Percentiles rank a stretch among this genome's conserved stretches.
Conservation (phyloP, 2,329 filamentous ascomycete genomes). For the Neonectria sp. region DNA sequence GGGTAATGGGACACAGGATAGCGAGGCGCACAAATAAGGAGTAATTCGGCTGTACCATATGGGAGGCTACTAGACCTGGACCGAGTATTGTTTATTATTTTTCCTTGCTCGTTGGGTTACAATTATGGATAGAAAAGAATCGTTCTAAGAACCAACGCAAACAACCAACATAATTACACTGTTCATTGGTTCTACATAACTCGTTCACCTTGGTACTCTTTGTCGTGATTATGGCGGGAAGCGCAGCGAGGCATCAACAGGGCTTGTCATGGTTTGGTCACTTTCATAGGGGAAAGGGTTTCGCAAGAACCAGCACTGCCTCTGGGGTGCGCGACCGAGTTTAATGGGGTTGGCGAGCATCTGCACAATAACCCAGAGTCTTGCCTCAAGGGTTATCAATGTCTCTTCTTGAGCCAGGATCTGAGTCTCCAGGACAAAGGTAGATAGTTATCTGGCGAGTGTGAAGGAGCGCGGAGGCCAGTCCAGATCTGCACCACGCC, state of each 20-base stretch:
- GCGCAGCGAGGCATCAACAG: not conserved
- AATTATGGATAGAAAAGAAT: constrained; percentile 37
- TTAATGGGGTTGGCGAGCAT: not conserved
- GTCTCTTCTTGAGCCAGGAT: not conserved
- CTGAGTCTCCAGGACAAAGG: not conserved
- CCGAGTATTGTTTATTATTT: constrained; percentile 37
- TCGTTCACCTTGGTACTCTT: too few relatives aligned
- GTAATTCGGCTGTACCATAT: constrained; percentile 39
- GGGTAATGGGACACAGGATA: constrained; percentile 34
- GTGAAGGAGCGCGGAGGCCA: not conserved
- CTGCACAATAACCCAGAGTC: not conserved
- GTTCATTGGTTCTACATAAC: not conserved
- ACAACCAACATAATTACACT: constrained; percentile 29
- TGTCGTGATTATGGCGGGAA: not conserved
- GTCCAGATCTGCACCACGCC: not conserved
- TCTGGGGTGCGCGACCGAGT: constrained; percentile 8
- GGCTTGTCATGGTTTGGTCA: not conserved
- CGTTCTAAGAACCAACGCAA: constrained; percentile 15
- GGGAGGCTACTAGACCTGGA: constrained; percentile 32
- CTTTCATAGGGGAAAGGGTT: not conserved
- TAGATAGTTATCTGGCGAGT: not conserved
- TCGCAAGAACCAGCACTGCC: constrained; percentile 9
- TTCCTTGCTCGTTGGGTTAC: constrained; percentile 36
- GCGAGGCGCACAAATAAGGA: constrained; percentile 46
- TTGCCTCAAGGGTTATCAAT: not conserved